phyloP scores from a whole-genome alignment of 345 rosid genomes.

The Syzygium oleosum region DNA sequence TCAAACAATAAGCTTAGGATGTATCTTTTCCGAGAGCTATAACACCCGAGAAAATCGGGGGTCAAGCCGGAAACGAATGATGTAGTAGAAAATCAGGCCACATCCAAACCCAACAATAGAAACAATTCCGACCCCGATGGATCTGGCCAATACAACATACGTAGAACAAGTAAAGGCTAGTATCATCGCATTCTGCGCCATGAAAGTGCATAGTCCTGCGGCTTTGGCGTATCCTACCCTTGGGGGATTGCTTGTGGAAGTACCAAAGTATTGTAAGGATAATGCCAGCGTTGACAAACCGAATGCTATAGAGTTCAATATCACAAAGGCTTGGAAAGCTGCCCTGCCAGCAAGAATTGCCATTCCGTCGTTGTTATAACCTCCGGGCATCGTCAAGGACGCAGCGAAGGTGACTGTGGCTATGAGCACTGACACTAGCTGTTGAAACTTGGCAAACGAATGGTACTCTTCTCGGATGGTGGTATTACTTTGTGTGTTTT shows the following conservation, averaged over 20 bases:
- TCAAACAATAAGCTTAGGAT: not conserved
- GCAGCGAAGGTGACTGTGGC: not conserved
- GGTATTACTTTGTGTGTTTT: not conserved
- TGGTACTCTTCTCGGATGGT: not conserved
- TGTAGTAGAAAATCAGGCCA: too few relatives aligned
- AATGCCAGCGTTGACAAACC: not conserved
- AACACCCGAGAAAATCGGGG: too few relatives aligned
- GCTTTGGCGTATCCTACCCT: rapidly evolving
- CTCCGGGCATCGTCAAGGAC: not conserved
- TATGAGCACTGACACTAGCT: not conserved
- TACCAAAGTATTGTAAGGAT: not conserved
- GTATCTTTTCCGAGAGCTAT: not conserved
- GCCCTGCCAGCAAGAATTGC: not conserved
- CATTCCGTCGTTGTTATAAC: not conserved
- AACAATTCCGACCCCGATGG: too few relatives aligned
- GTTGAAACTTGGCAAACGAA: not conserved
- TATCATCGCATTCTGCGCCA: too few relatives aligned
- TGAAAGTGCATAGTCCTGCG: rapidly evolving
- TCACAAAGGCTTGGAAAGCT: not conserved
- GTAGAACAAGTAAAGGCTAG: too few relatives aligned
- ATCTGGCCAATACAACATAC: too few relatives aligned
- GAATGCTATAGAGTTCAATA: not conserved
- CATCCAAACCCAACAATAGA: too few relatives aligned
- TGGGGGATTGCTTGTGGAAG: too few relatives aligned
- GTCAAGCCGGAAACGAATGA: too few relatives aligned